Conservation (phyloP, 78 protist genomes). For the Capsaspora owczarzaki region DNA sequence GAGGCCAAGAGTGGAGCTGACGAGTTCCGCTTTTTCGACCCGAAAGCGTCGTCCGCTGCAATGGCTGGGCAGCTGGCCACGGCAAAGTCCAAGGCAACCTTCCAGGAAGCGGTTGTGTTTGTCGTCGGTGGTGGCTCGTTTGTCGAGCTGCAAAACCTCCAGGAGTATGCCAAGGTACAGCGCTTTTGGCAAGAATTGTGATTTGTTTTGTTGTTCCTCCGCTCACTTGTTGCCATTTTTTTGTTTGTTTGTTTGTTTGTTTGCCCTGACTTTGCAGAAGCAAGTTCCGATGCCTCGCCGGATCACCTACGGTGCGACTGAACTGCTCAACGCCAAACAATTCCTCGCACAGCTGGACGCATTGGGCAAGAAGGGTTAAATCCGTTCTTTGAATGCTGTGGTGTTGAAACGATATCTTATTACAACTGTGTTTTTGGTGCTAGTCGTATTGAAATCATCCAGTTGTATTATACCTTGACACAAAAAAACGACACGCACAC, state of each 20-base stretch:
- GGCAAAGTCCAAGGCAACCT: conserved; percentile 55
- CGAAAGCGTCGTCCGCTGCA: background rate
- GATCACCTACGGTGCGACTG: background rate
- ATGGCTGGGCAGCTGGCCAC: background rate
- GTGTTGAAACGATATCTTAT: background rate
- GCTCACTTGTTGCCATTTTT: background rate
- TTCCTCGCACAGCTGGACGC: background rate
- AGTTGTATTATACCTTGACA: too few relatives aligned
- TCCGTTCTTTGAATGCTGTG: background rate
- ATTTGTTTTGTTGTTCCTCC: background rate
- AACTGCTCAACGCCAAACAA: background rate
- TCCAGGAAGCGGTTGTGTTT: conserved; percentile 73
- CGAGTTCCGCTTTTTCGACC: background rate
- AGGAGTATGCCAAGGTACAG: conserved; percentile 29
- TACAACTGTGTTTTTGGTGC: too few relatives aligned
- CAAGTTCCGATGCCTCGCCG: background rate
- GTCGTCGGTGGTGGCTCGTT: conserved; percentile 90
- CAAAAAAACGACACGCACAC: too few relatives aligned
- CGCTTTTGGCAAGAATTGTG: background rate
- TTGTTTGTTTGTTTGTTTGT: background rate
- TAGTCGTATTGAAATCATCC: too few relatives aligned
- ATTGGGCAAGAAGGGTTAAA: background rate
- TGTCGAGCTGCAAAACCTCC: conserved; percentile 77
- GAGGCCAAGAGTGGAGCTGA: background rate
- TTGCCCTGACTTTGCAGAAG: background rate